Evolutionary conservation across 805 yeast species (phyloP).

Genomic region (Kluyveromyces siamensis): DNA sequence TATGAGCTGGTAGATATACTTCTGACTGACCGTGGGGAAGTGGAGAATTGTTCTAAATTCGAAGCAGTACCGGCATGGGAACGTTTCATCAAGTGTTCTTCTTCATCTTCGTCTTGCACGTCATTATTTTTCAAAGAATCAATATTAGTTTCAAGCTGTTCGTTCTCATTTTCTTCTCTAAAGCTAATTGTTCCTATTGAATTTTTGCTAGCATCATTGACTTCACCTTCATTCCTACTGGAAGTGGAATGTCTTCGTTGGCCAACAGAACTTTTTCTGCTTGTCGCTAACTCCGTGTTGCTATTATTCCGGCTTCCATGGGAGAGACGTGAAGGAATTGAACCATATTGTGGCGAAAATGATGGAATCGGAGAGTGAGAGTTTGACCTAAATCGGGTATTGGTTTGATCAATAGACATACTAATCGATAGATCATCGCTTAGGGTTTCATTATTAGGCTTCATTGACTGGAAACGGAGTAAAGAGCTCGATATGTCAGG

Average conservation of each 20-base stretch:
- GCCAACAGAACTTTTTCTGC: constrained; percentile 2
- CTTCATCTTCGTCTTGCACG: constrained; percentile 14
- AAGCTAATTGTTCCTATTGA: constrained; percentile 5
- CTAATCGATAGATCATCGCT: constrained; percentile 50
- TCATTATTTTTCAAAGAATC: not conserved
- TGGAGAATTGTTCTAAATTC: constrained; percentile 6
- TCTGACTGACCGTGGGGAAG: constrained; percentile 23
- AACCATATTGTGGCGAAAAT: constrained; percentile 21
- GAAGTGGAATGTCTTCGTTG: not conserved
- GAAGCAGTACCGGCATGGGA: constrained; percentile 1
- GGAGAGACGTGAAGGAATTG: constrained; percentile 26
- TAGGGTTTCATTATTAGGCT: constrained; percentile 43
- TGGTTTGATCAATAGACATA: constrained; percentile 22
- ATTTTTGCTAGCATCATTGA: constrained; percentile 2
- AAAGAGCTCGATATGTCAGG: constrained; percentile 37
- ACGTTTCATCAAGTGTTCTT: constrained; percentile 12
- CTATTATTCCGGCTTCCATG: constrained; percentile 8
- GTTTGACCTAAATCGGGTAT: constrained; percentile 15
- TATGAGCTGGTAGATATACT: constrained; percentile 20
- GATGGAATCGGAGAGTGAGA: constrained; percentile 31
- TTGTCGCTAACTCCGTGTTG: constrained; percentile 3
- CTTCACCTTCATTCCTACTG: not conserved
- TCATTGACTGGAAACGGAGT: constrained; percentile 42
- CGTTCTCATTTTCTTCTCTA: constrained; percentile 8
- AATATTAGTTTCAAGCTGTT: not conserved